These are phyloP conservation scores for Xanthoconium stramineum DNA, from an alignment of 768 basidiomycete species.

Conservation along the genomic window DNA sequence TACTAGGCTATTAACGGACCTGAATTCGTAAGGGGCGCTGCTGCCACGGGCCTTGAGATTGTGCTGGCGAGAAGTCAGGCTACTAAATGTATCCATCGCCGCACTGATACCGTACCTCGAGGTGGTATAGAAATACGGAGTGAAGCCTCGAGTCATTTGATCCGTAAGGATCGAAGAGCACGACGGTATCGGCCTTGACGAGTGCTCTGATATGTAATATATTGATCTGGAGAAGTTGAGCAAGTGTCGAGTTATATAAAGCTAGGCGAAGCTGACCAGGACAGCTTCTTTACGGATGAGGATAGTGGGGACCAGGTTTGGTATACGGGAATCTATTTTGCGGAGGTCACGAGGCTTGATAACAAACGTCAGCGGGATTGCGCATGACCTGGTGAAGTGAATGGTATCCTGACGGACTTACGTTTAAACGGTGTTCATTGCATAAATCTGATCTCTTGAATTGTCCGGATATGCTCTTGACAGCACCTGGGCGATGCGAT, in stretches of 20 bases:
- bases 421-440: constrained; percentile 83
- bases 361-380: constrained; percentile 23
- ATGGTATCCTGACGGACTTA: constrained; percentile 41
- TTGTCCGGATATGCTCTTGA: constrained; percentile 83
- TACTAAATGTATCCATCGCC: constrained; percentile 7
- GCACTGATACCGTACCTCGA: constrained; percentile 54
- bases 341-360: constrained; percentile 88
- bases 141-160: constrained; percentile 83
- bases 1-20: constrained; percentile 42
- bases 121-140: constrained; percentile 83
- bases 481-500: constrained; percentile 55
- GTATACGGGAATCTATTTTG: constrained; percentile 92
- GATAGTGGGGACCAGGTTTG: constrained; percentile 93
- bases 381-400: constrained; percentile 15
- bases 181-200: constrained; percentile 87
- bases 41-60: constrained; percentile 72
- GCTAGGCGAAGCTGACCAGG: constrained; percentile 51
- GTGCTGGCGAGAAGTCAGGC: constrained; percentile 48
- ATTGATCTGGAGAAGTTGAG: constrained; percentile 58
- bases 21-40: constrained; percentile 83
- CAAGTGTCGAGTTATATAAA: constrained; percentile 3
- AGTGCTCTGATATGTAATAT: constrained; percentile 93
- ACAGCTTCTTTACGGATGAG: constrained; percentile 85
- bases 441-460: constrained; percentile 91
- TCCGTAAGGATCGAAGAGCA: constrained; percentile 91